phyloP scores from a whole-genome alignment of 2,329 filamentous ascomycete genomes.

The Hypoxylon sp. region DNA sequence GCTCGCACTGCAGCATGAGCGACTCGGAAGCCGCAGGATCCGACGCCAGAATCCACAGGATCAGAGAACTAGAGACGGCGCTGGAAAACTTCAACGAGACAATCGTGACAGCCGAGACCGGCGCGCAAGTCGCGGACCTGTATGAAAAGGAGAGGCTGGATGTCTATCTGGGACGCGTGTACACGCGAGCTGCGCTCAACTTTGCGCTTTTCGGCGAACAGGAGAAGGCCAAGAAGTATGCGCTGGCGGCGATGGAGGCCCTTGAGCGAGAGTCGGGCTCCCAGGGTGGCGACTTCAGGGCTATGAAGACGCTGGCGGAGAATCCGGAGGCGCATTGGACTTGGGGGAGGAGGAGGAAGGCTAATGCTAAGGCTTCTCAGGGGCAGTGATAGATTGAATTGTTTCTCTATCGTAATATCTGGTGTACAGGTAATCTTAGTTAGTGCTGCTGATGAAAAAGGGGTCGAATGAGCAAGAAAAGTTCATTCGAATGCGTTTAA shows the following conservation, averaged over 20 bases:
- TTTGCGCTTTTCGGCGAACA: constrained; percentile 50
- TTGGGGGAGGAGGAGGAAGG: constrained; percentile 40
- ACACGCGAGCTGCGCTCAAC: constrained; percentile 51
- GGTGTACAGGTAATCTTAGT: too few relatives aligned
- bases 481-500: too few relatives aligned
- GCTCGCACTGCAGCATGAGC: constrained; percentile 44
- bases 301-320: constrained; percentile 47
- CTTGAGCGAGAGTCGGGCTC: constrained; percentile 47
- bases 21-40: constrained; percentile 39
- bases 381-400: constrained; percentile 5
- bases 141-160: constrained; percentile 48
- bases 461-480: too few relatives aligned
- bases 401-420: too few relatives aligned
- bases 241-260: constrained; percentile 45
- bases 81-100: constrained; percentile 67
- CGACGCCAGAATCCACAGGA: constrained; percentile 75
- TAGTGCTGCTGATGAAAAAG: too few relatives aligned
- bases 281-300: constrained; percentile 39
- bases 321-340: constrained; percentile 48
- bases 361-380: neutral
- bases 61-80: constrained; percentile 69
- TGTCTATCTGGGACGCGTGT: constrained; percentile 47
- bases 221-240: constrained; percentile 45
- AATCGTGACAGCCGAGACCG: constrained; percentile 62
- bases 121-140: constrained; percentile 51